Conservation (phyloP, 2,329 filamentous ascomycete species). For the Penicillium sp. region DNA sequence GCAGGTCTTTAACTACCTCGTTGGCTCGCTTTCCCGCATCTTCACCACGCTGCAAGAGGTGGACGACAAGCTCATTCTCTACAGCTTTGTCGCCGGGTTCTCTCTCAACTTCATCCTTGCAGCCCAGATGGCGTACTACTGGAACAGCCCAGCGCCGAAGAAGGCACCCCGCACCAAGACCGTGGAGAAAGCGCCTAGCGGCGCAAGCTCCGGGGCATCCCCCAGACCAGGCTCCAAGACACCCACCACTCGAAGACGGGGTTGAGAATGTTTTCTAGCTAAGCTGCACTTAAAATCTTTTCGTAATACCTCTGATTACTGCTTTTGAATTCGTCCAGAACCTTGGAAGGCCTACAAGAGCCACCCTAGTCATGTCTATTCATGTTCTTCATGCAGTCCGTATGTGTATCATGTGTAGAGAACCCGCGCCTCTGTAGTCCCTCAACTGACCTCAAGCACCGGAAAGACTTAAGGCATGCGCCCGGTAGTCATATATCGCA, state of each 20-base stretch:
- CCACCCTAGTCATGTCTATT: not conserved
- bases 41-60: constrained; percentile 98
- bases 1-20: constrained; percentile 96
- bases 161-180: constrained; percentile 31
- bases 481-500: constrained; percentile 54
- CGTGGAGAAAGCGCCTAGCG: constrained; percentile 32
- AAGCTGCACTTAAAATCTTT: constrained; percentile 5
- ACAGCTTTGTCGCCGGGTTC: constrained; percentile 90
- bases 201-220: constrained; percentile 42
- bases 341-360: constrained; percentile 1
- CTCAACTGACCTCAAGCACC: not conserved
- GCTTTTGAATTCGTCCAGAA: constrained; percentile 9
- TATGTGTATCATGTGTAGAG: not conserved
- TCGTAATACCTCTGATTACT: constrained; percentile 11
- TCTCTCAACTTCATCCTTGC: constrained; percentile 83
- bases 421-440: too few species aligned
- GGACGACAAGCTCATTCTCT: constrained; percentile 92
- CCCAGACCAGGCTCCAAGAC: constrained; percentile 46
- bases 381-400: not conserved
- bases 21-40: constrained; percentile 87
- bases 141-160: constrained; percentile 62
- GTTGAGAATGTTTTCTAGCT: constrained; percentile 38
- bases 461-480: constrained; percentile 15
- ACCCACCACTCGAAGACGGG: constrained; percentile 56
- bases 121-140: constrained; percentile 91